These are phyloP conservation scores for Bipolaris sorokiniana DNA, from an alignment of 2,329 filamentous ascomycete species.

Conservation along the genomic window DNA sequence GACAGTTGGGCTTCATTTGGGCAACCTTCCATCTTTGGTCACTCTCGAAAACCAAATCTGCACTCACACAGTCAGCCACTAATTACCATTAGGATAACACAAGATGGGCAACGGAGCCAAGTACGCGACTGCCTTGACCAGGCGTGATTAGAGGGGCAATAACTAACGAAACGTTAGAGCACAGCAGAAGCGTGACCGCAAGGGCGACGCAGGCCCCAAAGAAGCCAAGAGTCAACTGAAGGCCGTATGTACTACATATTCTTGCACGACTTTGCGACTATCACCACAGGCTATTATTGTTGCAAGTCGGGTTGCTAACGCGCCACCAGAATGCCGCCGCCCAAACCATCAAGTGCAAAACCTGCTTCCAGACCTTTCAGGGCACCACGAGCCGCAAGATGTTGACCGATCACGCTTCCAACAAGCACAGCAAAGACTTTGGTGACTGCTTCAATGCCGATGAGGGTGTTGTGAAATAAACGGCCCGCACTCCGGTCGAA, in stretches of 20 bases:
- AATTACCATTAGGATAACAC: slow-evolving; percentile 22
- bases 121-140: slow-evolving; percentile 25
- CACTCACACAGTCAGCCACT: slow-evolving; percentile 21
- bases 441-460: slow-evolving; percentile 68
- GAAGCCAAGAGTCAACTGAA: slow-evolving; percentile 47
- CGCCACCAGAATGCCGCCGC: slow-evolving; percentile 69
- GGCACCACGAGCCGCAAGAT: slow-evolving; percentile 76
- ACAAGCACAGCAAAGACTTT: slow-evolving; percentile 77
- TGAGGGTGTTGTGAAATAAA: slow-evolving; percentile 41
- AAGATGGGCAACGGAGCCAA: slow-evolving; percentile 49
- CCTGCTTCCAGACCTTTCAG: slow-evolving; percentile 80
- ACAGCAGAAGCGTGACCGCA: slow-evolving; percentile 49
- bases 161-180: slow-evolving; percentile 38
- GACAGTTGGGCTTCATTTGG: slow-evolving; percentile 13
- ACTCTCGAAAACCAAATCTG: slow-evolving; percentile 13
- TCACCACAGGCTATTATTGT: background rate
- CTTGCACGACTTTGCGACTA: background rate
- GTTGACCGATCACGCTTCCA: slow-evolving; percentile 72
- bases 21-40: slow-evolving; percentile 14
- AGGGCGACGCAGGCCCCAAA: slow-evolving; percentile 39
- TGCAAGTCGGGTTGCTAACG: slow-evolving; percentile 6
- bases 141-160: slow-evolving; percentile 1
- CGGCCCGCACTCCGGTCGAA: background rate
- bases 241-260: slow-evolving; percentile 29
- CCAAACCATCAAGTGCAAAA: slow-evolving; percentile 76